Conservation (phyloP, 768 basidiomycete species). For the Suillus decipiens region DNA sequence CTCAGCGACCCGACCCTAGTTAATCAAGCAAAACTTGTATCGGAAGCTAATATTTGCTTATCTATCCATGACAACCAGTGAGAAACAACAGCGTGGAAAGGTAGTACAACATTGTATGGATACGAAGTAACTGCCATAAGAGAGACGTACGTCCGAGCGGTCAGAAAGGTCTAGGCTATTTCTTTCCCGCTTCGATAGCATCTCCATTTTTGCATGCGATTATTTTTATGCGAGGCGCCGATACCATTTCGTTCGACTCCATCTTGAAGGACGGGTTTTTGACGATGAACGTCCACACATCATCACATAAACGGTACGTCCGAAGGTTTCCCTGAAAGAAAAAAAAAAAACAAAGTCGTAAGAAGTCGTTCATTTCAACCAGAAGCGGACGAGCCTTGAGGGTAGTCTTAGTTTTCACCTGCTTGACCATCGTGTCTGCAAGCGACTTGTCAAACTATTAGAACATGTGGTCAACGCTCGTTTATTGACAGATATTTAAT, state of each 20-base stretch:
- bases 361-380: conserved; percentile 7
- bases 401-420: conserved; percentile 92
- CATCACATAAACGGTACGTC: conserved; percentile 92
- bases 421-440: conserved; percentile 89
- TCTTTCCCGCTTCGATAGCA: conserved; percentile 81
- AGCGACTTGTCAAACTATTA: conserved; percentile 93
- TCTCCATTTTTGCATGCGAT: conserved; percentile 98
- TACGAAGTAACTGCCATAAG: conserved; percentile 17
- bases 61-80: conserved; percentile 1
- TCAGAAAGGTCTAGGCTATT: conserved; percentile 28
- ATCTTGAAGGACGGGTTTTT: conserved; percentile 94
- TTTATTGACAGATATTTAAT: conserved; percentile 12
- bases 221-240: conserved; percentile 85
- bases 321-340: conserved; percentile 75
- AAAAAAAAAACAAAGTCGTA: conserved; percentile 11
- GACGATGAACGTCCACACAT: conserved; percentile 99
- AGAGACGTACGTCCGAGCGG: background rate
- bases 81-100: conserved; percentile 13
- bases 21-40: background rate
- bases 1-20: background rate
- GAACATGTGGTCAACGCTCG: conserved; percentile 1
- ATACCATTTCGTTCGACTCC: conserved; percentile 83
- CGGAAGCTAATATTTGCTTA: background rate
- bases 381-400: conserved; percentile 64
- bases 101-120: conserved; percentile 29